Percentiles rank a stretch among this genome's conserved stretches.
Evolutionary conservation across 2,329 filamentous ascomycete genomes (phyloP).

Genomic region (Ophiocordyceps camponoti-saundersi): DNA sequence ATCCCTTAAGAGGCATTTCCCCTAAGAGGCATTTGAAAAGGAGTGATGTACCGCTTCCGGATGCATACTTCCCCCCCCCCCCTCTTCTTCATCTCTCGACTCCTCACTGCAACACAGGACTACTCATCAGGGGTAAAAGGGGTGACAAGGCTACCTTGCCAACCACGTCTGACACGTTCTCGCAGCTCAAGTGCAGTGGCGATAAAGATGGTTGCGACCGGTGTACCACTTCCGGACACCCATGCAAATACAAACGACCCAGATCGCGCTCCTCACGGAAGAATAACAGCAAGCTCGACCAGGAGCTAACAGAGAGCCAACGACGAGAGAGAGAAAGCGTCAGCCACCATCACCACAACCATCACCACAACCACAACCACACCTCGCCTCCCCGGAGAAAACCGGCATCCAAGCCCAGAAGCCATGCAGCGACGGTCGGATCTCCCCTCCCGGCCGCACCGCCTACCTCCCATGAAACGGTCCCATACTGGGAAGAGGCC

Average conservation of each 20-base stretch:
- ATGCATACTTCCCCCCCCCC: neutral
- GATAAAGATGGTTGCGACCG: conserved; percentile 20
- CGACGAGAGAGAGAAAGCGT: neutral
- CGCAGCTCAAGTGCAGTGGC: conserved; percentile 20
- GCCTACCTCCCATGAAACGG: neutral
- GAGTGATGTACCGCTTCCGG: no score
- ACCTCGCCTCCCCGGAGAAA: neutral
- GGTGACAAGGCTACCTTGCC: conserved; percentile 1
- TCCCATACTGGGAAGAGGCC: neutral
- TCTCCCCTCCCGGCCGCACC: neutral
- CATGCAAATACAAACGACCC: conserved; percentile 18
- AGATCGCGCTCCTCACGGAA: conserved; percentile 14
- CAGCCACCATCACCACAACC: no score
- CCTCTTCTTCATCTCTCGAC: neutral
- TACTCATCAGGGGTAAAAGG: no score
- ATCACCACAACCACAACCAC: no score
- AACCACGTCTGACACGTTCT: neutral
- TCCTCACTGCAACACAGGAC: no score
- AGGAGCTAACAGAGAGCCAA: conserved; percentile 1
- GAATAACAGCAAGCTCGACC: conserved; percentile 9
- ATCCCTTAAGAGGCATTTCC: no score
- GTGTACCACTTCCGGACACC: conserved; percentile 12
- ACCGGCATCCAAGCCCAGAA: conserved; percentile 1
- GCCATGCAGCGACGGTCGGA: neutral
- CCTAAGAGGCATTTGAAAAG: no score